These are phyloP conservation scores for Nemophila menziesii DNA, from an alignment of 257 asterid species.

Conservation along the genomic window DNA sequence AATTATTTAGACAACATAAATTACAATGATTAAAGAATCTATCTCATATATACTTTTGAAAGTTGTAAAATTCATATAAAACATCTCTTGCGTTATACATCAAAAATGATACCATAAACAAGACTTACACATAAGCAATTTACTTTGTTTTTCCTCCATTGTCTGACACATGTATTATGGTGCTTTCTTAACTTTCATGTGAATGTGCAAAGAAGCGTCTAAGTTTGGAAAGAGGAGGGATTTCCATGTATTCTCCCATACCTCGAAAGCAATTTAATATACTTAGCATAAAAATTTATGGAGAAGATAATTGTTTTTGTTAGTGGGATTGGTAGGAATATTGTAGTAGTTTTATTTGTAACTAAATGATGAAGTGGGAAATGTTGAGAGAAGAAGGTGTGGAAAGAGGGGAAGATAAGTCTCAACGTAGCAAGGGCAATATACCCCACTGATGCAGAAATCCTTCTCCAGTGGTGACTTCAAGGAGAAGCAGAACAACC, in stretches of 20 bases:
- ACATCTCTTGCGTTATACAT: too few relatives aligned
- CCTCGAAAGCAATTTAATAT: too few relatives aligned
- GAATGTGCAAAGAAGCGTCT: background rate
- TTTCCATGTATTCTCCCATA: too few relatives aligned
- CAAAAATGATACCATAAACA: background rate
- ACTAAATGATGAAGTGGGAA: too few relatives aligned
- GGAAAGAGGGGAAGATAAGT: background rate
- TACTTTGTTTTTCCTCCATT: background rate
- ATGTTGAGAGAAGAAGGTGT: background rate
- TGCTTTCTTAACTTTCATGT: background rate
- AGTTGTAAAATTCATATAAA: too few relatives aligned
- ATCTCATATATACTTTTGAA: too few relatives aligned
- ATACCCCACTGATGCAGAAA: constrained; percentile 93
- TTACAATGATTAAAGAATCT: too few relatives aligned
- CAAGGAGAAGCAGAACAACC: constrained; percentile 63
- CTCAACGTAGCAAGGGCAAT: constrained; percentile 53
- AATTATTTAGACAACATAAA: too few relatives aligned
- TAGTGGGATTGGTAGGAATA: too few relatives aligned
- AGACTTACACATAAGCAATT: background rate
- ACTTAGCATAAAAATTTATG: too few relatives aligned
- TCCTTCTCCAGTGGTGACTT: constrained; percentile 93
- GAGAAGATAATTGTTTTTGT: too few relatives aligned
- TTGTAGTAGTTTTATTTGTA: too few relatives aligned
- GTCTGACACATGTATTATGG: background rate
- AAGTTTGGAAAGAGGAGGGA: background rate